Base-by-base conservation (phyloP, 2,329 filamentous ascomycete genomes). In the Fusarium oligoseptatum region DNA sequence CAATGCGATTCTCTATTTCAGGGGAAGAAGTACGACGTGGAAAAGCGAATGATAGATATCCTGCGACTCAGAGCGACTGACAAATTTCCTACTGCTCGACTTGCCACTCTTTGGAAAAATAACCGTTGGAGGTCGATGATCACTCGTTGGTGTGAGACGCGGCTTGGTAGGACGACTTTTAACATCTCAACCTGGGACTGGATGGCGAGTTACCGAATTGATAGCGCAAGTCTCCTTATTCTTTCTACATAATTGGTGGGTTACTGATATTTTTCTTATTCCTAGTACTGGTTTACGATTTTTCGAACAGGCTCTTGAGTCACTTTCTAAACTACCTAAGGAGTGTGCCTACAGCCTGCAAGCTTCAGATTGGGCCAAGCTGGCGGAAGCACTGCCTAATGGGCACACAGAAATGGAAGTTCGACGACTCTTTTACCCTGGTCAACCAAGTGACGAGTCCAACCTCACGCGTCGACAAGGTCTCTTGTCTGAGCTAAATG, bases 151-250 rank as follows among this genome's bases (percentile, higher is more conserved):
- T 67, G 65, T 24, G 29, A 24, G 10, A 67, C 48, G 3, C 7
- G 3, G 6, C 10, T 67, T 15, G 65, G 65, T 4, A 27, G 37
- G 17, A 39, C 14, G n/a, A 57, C 50, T 6, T 67, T 67, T 29
- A 63, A 57, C 8, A 58, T 67, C 27, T 67, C 58, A 11, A 63
- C 58, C 6, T 67, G 58, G 65, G 58, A 67, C 6, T 56, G 56
- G 56, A 61, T 66, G 57, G 34, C 36, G 4, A 61, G 63, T 22
- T 37, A 17, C 20, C 32, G 50, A 9, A 22, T 65, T 20, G 63
- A 65, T 27, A 32, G n/a, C 9, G 63, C 50, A 22, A 50, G 37
- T 37, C 15, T 60, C 22, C 5, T 14, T 6, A 2, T 10, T 34
- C 17, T n/a, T 22, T 6, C 3, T 7, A 14, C 2, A 29, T 10